These are phyloP conservation scores for Schizonepeta tenuifolia DNA, from an alignment of 257 asterid genomes.

Conservation along the genomic window DNA sequence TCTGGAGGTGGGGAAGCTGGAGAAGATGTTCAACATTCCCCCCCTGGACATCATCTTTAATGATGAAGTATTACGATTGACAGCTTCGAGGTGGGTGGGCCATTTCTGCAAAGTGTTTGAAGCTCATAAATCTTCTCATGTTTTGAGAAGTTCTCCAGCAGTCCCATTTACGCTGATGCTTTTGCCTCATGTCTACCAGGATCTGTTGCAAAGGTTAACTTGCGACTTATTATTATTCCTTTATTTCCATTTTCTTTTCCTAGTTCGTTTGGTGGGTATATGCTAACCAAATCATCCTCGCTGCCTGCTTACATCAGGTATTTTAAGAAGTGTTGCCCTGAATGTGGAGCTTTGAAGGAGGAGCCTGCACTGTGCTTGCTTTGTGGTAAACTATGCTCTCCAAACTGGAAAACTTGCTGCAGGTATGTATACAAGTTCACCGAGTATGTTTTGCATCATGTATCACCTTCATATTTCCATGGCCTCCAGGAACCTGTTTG, in stretches of 20 bases:
- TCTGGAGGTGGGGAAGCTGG: conserved; percentile 68
- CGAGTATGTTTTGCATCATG: not conserved
- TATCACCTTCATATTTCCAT: not conserved
- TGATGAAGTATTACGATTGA: conserved; percentile 55
- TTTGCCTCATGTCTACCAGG: conserved; percentile 87
- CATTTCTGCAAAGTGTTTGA: conserved; percentile 60
- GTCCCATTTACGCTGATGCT: conserved; percentile 82
- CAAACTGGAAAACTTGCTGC: conserved; percentile 90
- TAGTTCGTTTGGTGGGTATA: not conserved
- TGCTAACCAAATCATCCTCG: conserved; percentile 15
- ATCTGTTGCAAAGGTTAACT: conserved; percentile 85
- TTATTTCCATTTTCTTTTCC: not conserved
- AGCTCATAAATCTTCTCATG: conserved; percentile 42
- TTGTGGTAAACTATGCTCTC: conserved; percentile 95
- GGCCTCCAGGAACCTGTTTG: not conserved
- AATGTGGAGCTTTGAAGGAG: conserved; percentile 67
- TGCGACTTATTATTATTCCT: not conserved
- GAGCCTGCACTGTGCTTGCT: conserved; percentile 92
- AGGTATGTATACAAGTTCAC: conserved; percentile 47
- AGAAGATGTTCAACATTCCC: conserved; percentile 79
- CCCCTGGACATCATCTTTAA: conserved; percentile 55
- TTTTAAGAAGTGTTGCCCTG: conserved; percentile 77
- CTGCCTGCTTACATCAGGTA: conserved; percentile 55
- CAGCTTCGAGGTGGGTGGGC: conserved; percentile 66
- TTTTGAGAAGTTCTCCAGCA: conserved; percentile 69